A percentile compares a stretch with the other conserved stretches of the same genome.
phyloP scores from a whole-genome alignment of 2,329 filamentous ascomycete species.

The Beauveria sp. region DNA sequence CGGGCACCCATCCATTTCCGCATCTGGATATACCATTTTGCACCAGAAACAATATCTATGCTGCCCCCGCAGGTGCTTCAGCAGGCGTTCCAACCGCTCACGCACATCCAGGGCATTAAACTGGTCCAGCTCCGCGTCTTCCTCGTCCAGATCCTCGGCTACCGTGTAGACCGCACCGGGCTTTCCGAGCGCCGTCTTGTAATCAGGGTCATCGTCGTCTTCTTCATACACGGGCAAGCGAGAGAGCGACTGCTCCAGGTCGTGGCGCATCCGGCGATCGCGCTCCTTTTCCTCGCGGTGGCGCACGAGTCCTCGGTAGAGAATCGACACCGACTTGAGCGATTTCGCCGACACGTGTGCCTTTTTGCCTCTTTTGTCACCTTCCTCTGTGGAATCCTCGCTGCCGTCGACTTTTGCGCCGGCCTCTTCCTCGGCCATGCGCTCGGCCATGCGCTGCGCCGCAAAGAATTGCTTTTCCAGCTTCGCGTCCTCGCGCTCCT shows the following conservation, averaged over 20 bases:
- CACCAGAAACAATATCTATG: constrained; percentile 95
- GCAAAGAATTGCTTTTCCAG: constrained; percentile 63
- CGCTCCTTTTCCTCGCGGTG: constrained; percentile 62
- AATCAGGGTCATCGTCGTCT: constrained; percentile 66
- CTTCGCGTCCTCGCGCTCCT: constrained; percentile 61
- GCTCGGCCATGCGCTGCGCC: constrained; percentile 77
- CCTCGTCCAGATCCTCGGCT: constrained; percentile 65
- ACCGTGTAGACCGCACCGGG: constrained; percentile 46
- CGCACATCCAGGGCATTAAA: constrained; percentile 63
- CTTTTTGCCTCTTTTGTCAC: constrained; percentile 9
- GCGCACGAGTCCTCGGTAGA: constrained; percentile 71
- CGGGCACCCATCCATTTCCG: constrained; percentile 78
- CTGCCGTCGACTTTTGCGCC: constrained; percentile 20
- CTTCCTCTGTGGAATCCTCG: constrained; percentile 11
- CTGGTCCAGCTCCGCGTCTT: constrained; percentile 71
- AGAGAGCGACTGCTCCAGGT: constrained; percentile 57
- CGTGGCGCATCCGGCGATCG: constrained; percentile 56
- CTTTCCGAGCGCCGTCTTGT: constrained; percentile 60
- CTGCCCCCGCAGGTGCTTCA: constrained; percentile 61
- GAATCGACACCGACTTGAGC: constrained; percentile 62
- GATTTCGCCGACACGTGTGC: constrained; percentile 37
- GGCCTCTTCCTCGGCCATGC: constrained; percentile 54
- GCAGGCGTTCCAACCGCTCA: constrained; percentile 59
- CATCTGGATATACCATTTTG: constrained; percentile 71
- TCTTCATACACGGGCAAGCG: constrained; percentile 60